Base-by-base conservation (phyloP, 345 rosid species). In the Populus pruinosa region DNA sequence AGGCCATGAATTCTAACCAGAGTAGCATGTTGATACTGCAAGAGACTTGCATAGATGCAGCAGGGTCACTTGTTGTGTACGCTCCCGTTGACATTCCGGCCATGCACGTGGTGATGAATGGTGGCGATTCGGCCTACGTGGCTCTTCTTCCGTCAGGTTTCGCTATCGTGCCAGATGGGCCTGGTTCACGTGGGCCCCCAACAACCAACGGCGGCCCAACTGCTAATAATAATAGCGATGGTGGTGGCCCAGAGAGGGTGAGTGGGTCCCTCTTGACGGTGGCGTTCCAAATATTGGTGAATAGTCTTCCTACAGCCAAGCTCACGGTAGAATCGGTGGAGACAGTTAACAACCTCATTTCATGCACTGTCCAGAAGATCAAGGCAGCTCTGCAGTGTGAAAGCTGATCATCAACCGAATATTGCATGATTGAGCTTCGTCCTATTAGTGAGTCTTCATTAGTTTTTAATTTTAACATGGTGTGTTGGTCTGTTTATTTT, bases 61-160 rank as follows among this genome's bases (percentile, higher is more conserved):
- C 98, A 64, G 98, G 98, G 43, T 93, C 99, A 59, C 91, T 92
- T 80, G 97, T 96, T 6, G 99, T 96, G 49, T 94, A 96, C 95
- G 98, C 98, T 35, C 99, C 99, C 5, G 98, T 96, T 25, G 99
- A 96, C 86, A 88, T 94, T 2, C 94, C 97, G 0, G 97, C 98
- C 70, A 96, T 96, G 99, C 97, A 89, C 82, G 87, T 88, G 18
- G 98, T 96, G 2, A 94, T 94, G 98, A 92, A 90, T 84, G 98
- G 99, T 67, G 97, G 97, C 0, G 99, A 96, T 88, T 91, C 99
- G 0, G 89, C 97, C 23, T 94, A 91, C 88, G 97, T 96, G 72
- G 97, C 99, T 0, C 86, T 96, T 1, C 91, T 96, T 0, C 98
- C 99, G 0, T 96, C 98, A 0, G 99, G 99, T 18, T 96, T 96